These are phyloP conservation scores for Austroboletus niveus DNA, from an alignment of 1,284 basidiomycete species.

Conservation along the genomic window DNA sequence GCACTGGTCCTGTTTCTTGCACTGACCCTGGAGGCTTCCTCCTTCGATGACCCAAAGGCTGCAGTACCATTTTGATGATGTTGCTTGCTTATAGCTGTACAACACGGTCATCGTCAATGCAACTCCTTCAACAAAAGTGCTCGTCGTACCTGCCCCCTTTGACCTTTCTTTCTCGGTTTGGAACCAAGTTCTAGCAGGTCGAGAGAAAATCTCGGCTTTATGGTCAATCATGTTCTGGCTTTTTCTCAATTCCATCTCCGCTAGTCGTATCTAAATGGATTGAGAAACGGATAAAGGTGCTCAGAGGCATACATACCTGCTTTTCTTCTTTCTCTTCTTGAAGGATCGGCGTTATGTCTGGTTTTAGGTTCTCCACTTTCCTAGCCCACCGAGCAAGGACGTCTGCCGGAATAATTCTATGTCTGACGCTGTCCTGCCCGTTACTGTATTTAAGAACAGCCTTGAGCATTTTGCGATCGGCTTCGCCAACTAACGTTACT, in stretches of 20 bases:
- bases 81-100: slow-evolving; percentile 67
- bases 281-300: slow-evolving; percentile 14
- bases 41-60: slow-evolving; percentile 29
- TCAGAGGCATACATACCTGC: slow-evolving; percentile 48
- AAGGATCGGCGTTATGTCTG: slow-evolving; percentile 81
- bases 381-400: slow-evolving; percentile 70
- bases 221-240: slow-evolving; percentile 96
- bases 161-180: slow-evolving; percentile 86
- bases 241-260: slow-evolving; percentile 96
- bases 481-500: slow-evolving; percentile 94
- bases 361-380: slow-evolving; percentile 72
- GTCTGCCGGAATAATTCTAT: slow-evolving; percentile 87
- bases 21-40: slow-evolving; percentile 20
- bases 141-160: slow-evolving; percentile 67
- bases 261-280: slow-evolving; percentile 65
- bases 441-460: slow-evolving; percentile 88
- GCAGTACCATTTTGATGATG: slow-evolving; percentile 62
- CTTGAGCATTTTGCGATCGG: slow-evolving; percentile 96
- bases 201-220: slow-evolving; percentile 89
- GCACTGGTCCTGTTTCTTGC: neutral
- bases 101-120: slow-evolving; percentile 2
- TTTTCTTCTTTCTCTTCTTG: slow-evolving; percentile 97
- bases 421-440: slow-evolving; percentile 81
- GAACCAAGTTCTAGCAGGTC: slow-evolving; percentile 98
- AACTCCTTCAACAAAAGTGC: neutral